Evolutionary conservation across 2,329 filamentous ascomycete genomes (phyloP), one percentile per base, ranked within the genome.

Genomic region (Mariannaea elegans): DNA sequence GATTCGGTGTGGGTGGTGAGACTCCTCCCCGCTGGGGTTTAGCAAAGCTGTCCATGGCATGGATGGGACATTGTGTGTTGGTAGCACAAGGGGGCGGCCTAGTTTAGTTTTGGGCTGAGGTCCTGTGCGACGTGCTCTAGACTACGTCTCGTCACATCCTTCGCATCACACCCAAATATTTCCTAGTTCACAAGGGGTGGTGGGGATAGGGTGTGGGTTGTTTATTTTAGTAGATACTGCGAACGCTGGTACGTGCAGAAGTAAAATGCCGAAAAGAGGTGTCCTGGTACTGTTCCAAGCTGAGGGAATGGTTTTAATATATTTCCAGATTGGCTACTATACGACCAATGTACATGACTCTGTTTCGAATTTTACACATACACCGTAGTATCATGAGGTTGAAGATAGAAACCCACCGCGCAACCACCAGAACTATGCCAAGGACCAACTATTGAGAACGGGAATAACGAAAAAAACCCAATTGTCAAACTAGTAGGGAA

Each of bases 1-100:
- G 49, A 42, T 59, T 47, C 38, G 56, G 56, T 53, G 49, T 59
- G 56, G 56, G 49, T 59, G 56, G 56, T 48, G 56, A 53, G 50
- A 48, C 56, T 45, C 24, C 24, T 27, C 24, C 9, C 9, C 9
- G 5, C 24, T 9, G 21, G 19, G 32, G 24, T 19, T n/a, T 34
- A 44, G 29, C 39, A 18, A 38, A 29, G 39, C 44, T 32, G 29
- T 12, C 32, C 34, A 46, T 34, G 52, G 42, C 38, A 44, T 38
- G 42, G 38, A 9, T 21, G 38, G 18, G 38, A 21, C 16, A 3
- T 5, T 38, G n/a, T 38, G n/a, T 38, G n/a, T 18, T n/a, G 45
- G 56, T 59, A 47, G 56, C 44, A 59, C 55, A 47, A 45, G 49
- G 38, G 12, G n/a, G 5, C 24, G n/a, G 14, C 7, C 16, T n/a